Evolutionary conservation across 2,329 filamentous ascomycete species (phyloP), one percentile per base, ranked within the genome.

Genomic region (Bipolaris bicolor): DNA sequence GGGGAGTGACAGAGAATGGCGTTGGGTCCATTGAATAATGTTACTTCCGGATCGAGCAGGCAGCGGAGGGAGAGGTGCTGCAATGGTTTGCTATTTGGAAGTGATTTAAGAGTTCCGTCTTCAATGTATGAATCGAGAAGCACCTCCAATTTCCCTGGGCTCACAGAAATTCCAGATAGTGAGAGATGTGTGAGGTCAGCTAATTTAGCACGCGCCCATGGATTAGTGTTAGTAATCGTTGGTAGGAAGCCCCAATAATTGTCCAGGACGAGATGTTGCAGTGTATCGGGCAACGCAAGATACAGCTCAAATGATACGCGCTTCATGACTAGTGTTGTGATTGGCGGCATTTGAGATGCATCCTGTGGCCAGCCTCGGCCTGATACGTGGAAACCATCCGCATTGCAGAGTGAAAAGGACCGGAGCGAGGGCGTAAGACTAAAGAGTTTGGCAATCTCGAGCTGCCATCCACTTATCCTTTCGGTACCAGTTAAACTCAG

Each of bases 181-280:
- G 31, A 57, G 7, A 73, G 62, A 50, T 70, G 61, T 2, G 55
- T 65, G 6, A 73, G 61, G 2, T 58, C 31, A 40, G 9, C 20
- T 16, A 13, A 3, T 10, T 10, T 7, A 10, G 5, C 1, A 36
- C 15, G 16, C 36, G 29, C 15, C 5, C 40, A 22, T 13, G 16
- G 10, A 31, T 9, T 13, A 20, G 7, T 22, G 16, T 20, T 11
- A 20, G 16, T n/a, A 20, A 13, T 20, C 13, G 22, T 34, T 22
- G 29, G 10, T 9, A 29, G 13, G n/a, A n/a, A 7, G 37, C 24
- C 22, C 15, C 52, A 10, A 11, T 13, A 7, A 15, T 37, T 45
- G 1, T 61, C 49, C 1, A 70, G 26, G 6, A 57, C 55, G 3
- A 71, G 56, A 22, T 50, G 57, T 18, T 60, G 50, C 11, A 72